A percentile compares a stretch with the other conserved stretches of the same genome.
Evolutionary conservation across 768 basidiomycete genomes (phyloP).

Genomic region (Termitomyces bulborhizus): DNA sequence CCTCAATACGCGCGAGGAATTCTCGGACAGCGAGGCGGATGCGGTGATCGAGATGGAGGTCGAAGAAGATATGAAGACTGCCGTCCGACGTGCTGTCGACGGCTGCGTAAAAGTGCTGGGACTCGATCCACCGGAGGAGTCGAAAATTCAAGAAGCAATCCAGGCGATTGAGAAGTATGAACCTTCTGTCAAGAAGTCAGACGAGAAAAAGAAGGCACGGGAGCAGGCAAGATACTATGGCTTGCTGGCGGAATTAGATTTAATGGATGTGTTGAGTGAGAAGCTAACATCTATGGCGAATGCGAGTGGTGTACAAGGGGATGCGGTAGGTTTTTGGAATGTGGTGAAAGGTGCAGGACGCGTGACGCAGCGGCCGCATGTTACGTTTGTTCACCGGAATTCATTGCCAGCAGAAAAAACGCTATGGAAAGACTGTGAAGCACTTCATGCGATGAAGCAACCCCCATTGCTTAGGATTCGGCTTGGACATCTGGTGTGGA

Average conservation of each 20-base stretch:
- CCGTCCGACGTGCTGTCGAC: conserved; percentile 53
- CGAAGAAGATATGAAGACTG: conserved; percentile 44
- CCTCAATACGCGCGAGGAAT: conserved; percentile 54
- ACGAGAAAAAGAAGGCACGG: conserved; percentile 27
- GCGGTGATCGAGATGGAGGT: conserved; percentile 57
- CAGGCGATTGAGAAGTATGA: conserved; percentile 35
- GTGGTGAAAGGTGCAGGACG: conserved; percentile 37
- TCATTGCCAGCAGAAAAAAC: conserved; percentile 21
- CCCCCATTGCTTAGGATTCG: conserved; percentile 57
- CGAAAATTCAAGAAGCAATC: conserved; percentile 53
- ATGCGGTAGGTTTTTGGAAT: conserved; percentile 41
- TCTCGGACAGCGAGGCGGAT: conserved; percentile 49
- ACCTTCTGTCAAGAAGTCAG: conserved; percentile 25
- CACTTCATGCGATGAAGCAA: conserved; percentile 27
- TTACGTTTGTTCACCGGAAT: conserved; percentile 79
- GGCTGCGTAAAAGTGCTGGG: conserved; percentile 51
- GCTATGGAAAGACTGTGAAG: conserved; percentile 45
- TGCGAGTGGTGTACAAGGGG: conserved; percentile 17
- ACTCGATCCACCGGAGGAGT: conserved; percentile 44
- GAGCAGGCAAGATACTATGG: conserved; percentile 66
- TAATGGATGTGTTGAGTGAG: conserved; percentile 39
- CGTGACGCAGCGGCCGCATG: conserved; percentile 62
- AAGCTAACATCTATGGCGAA: conserved; percentile 25
- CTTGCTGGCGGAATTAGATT: conserved; percentile 66
- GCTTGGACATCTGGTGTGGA: conserved; percentile 64